phyloP scores from a whole-genome alignment of 2,329 filamentous ascomycete genomes.

The Trichophyton benhamiae region DNA sequence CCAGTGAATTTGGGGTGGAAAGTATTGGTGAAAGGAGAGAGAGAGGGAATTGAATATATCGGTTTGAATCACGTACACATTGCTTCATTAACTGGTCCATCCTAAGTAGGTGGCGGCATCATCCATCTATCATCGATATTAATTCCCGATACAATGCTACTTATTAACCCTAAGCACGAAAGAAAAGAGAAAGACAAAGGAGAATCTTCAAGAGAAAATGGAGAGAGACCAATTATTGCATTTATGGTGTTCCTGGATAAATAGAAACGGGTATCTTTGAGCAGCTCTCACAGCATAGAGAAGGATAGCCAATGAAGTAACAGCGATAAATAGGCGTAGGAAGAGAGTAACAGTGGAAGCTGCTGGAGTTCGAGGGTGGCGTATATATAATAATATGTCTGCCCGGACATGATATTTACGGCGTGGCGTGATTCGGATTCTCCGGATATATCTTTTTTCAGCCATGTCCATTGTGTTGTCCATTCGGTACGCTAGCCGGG shows the following conservation, averaged over 20 bases:
- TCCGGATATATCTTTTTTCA: not conserved
- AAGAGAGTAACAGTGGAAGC: not conserved
- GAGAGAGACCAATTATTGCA: not conserved
- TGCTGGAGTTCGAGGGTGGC: not conserved
- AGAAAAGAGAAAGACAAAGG: not conserved
- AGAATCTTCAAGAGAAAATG: not conserved
- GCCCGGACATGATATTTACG: not conserved
- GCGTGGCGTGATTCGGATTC: not conserved
- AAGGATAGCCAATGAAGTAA: not conserved
- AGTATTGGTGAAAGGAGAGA: too few relatives aligned
- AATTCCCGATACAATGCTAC: not conserved
- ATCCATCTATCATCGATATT: not conserved
- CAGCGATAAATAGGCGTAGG: not conserved
- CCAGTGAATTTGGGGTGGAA: not conserved
- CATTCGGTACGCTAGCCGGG: constrained; percentile 3
- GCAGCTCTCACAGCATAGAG: not conserved
- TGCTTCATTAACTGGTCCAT: not conserved
- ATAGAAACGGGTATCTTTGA: not conserved
- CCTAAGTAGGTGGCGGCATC: not conserved
- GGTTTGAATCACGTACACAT: not conserved
- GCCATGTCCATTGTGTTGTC: not conserved
- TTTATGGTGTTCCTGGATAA: not conserved
- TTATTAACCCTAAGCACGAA: not conserved
- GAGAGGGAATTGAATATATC: not conserved
- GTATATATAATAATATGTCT: not conserved